Percentiles rank a stretch among this genome's conserved stretches.
Evolutionary conservation across 345 rosid species (phyloP).

Genomic region (Mallotus nudiflorus): DNA sequence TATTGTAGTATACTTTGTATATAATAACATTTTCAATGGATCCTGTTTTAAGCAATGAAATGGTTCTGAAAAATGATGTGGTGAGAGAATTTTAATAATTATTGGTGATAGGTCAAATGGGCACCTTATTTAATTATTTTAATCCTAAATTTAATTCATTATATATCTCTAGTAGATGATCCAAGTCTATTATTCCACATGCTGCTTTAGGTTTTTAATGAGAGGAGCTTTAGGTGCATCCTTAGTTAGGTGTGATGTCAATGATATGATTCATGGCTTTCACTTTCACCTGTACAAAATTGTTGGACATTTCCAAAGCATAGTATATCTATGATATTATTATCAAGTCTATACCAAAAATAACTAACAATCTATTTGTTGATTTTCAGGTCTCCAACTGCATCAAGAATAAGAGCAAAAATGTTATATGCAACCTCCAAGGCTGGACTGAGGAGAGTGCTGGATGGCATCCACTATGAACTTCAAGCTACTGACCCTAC

Average conservation of each 20-base stretch:
- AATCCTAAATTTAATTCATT: neutral
- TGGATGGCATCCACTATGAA: conserved; percentile 91
- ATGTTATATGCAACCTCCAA: conserved; percentile 90
- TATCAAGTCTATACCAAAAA: too few relatives aligned
- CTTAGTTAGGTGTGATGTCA: conserved; percentile 7
- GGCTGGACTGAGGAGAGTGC: conserved; percentile 74
- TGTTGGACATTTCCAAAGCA: conserved; percentile 10
- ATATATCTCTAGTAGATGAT: neutral
- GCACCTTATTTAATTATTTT: neutral
- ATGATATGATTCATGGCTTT: neutral
- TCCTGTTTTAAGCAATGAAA: too few relatives aligned
- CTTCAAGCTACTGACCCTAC: conserved; percentile 94
- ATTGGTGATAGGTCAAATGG: neutral
- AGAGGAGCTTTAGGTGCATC: neutral
- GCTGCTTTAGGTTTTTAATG: neutral
- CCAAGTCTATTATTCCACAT: neutral
- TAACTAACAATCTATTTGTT: too few relatives aligned
- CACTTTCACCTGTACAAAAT: neutral
- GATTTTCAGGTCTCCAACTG: conserved; percentile 70
- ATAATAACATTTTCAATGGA: too few relatives aligned
- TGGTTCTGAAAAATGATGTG: too few relatives aligned
- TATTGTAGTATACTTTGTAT: too few relatives aligned
- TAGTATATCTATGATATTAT: neutral
- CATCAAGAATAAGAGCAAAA: conserved; percentile 84
- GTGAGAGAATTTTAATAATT: neutral